A percentile compares a stretch with the other conserved stretches of the same genome.
Evolutionary conservation across 306 rosid genomes (phyloP).

Genomic region (Glycine soja): DNA sequence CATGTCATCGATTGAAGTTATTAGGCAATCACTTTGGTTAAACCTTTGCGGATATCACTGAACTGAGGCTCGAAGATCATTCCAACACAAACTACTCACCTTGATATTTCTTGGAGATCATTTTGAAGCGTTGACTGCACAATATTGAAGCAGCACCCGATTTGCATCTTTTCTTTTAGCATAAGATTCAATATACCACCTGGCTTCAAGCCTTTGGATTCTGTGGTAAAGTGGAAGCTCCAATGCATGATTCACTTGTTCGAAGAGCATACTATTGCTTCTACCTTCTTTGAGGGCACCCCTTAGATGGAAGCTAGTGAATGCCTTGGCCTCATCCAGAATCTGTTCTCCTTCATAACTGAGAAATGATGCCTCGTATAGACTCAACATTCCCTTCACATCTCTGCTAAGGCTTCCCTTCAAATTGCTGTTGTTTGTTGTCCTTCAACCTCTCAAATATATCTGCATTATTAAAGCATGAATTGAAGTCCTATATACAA

Average conservation of each 20-base stretch:
- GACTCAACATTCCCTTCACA: constrained; percentile 59
- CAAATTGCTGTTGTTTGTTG: not conserved
- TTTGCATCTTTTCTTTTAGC: constrained; percentile 45
- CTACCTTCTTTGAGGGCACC: not conserved
- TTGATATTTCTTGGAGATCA: constrained; percentile 58
- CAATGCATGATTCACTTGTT: constrained; percentile 55
- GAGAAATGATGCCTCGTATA: constrained; percentile 61
- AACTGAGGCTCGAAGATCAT: constrained; percentile 53
- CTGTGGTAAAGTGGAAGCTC: constrained; percentile 59
- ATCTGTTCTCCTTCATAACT: constrained; percentile 59
- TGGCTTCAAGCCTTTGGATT: constrained; percentile 55
- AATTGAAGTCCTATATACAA: no score
- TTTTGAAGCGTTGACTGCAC: constrained; percentile 55
- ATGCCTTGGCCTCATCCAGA: constrained; percentile 42
- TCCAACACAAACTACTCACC: constrained; percentile 50
- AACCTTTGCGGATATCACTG: constrained; percentile 46
- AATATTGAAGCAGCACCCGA: constrained; percentile 51
- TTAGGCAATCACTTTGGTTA: constrained; percentile 57
- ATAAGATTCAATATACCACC: constrained; percentile 59
- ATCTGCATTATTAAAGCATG: constrained; percentile 39
- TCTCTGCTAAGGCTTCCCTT: constrained; percentile 34
- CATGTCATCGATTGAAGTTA: constrained; percentile 59
- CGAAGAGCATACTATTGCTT: not conserved
- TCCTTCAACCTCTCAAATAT: constrained; percentile 54
- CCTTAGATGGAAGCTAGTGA: constrained; percentile 41